These are phyloP conservation scores for Cladorrhinum sp. DNA, from an alignment of 2,329 filamentous ascomycete genomes.

Conservation along the genomic window DNA sequence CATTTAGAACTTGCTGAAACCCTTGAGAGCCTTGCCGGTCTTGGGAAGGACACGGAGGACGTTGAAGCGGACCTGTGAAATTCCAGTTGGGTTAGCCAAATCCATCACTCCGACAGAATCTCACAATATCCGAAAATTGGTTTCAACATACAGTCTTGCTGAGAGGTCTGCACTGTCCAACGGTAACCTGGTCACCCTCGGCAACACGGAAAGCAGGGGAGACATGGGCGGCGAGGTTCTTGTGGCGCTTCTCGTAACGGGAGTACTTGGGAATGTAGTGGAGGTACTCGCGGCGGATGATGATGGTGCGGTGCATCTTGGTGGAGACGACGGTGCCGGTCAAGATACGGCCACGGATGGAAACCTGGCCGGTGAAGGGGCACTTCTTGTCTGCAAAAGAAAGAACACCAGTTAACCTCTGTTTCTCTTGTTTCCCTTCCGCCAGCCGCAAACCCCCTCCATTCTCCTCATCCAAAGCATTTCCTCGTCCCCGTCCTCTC, in stretches of 20 bases:
- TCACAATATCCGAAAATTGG: neutral
- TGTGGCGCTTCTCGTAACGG: conserved; percentile 99
- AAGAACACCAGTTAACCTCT: conserved; percentile 20
- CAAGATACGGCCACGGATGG: conserved; percentile 99
- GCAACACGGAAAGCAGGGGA: conserved; percentile 99
- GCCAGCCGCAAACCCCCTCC: neutral
- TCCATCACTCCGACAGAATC: neutral
- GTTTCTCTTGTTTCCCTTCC: neutral
- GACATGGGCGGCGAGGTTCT: conserved; percentile 99
- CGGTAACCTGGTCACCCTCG: conserved; percentile 98
- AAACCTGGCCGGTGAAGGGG: conserved; percentile 98
- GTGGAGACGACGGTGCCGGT: conserved; percentile 98
- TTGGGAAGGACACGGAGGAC: conserved; percentile 97
- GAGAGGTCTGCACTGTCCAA: conserved; percentile 98
- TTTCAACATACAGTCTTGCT: conserved; percentile 90
- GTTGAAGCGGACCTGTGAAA: conserved; percentile 89
- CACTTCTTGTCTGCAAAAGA: conserved; percentile 94
- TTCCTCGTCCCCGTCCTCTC: neutral
- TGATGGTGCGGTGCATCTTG: conserved; percentile 99
- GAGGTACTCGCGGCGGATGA: conserved; percentile 99
- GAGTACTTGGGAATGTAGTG: conserved; percentile 99
- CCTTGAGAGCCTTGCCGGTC: conserved; percentile 96
- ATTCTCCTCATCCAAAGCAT: neutral
- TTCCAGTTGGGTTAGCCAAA: conserved; percentile 15
- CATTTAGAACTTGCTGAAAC: conserved; percentile 96